A percentile compares a stretch with the other conserved stretches of the same genome.
These are phyloP conservation scores for Carex cristatella DNA, from an alignment of 176 grass and related monocot genomes.

Conservation along the genomic window DNA sequence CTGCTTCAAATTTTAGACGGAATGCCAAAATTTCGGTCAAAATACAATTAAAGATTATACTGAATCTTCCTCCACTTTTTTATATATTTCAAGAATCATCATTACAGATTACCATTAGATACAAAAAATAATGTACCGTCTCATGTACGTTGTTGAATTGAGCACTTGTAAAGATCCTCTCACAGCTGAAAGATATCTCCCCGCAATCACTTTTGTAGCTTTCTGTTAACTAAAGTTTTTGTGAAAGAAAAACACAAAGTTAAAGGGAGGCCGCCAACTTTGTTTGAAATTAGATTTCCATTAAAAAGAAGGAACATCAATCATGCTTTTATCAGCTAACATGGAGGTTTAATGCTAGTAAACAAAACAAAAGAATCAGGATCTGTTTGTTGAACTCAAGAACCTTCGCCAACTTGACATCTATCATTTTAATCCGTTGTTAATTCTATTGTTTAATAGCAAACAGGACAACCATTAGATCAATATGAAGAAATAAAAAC, in stretches of 20 bases:
- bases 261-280: conserved; percentile 14
- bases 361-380: neutral
- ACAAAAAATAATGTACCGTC: neutral
- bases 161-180: neutral
- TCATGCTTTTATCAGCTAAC: neutral
- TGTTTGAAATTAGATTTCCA: neutral
- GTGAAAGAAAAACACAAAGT: conserved; percentile 17
- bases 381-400: neutral
- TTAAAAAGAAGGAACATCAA: neutral
- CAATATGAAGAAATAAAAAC: no score
- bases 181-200: neutral
- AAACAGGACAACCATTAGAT: neutral
- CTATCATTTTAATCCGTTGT: neutral
- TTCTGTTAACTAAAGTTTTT: conserved; percentile 11
- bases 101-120: neutral
- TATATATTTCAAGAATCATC: neutral
- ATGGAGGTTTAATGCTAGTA: neutral
- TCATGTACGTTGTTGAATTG: neutral
- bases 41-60: neutral
- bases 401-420: neutral
- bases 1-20: neutral
- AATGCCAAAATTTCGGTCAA: neutral
- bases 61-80: neutral
- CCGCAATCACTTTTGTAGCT: conserved; percentile 1
- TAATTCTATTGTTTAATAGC: neutral